phyloP scores from a whole-genome alignment of 1,284 basidiomycete genomes.

The Ganoderma multipileum region DNA sequence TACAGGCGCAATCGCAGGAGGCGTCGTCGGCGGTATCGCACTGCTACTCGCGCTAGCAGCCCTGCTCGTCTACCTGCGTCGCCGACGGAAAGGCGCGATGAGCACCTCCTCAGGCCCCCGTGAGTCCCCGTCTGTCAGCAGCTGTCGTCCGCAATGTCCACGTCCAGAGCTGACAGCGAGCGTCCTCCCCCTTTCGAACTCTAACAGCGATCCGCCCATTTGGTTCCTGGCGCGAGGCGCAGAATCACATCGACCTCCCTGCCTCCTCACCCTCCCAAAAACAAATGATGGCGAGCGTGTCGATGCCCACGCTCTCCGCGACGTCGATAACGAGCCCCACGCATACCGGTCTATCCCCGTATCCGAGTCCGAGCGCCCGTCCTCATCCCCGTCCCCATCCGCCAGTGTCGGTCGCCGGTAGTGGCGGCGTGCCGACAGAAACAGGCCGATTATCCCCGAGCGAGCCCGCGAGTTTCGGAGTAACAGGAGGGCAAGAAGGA shows the following conservation, averaged over 20 bases:
- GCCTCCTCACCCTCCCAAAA: background rate
- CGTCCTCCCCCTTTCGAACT: background rate
- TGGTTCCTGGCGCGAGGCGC: background rate
- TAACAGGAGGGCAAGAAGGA: background rate
- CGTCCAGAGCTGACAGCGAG: background rate
- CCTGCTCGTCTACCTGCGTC: background rate
- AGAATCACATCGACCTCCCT: no score
- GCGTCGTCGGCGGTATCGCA: background rate
- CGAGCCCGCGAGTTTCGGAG: background rate
- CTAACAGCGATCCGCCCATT: background rate
- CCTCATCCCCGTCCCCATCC: no score
- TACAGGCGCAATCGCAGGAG: background rate
- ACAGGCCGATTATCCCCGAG: background rate
- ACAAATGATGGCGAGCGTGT: background rate
- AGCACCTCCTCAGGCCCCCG: background rate
- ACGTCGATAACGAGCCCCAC: background rate
- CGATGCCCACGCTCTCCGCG: background rate
- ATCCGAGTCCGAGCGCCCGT: no score
- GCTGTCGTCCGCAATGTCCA: background rate
- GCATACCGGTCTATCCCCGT: background rate
- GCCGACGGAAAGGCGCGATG: background rate
- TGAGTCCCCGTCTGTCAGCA: background rate
- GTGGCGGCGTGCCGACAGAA: background rate
- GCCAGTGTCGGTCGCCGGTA: no score
- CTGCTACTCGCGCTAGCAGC: background rate